phyloP scores from a whole-genome alignment of 352 stramenopile genomes.

The Globisporangium spinosum region DNA sequence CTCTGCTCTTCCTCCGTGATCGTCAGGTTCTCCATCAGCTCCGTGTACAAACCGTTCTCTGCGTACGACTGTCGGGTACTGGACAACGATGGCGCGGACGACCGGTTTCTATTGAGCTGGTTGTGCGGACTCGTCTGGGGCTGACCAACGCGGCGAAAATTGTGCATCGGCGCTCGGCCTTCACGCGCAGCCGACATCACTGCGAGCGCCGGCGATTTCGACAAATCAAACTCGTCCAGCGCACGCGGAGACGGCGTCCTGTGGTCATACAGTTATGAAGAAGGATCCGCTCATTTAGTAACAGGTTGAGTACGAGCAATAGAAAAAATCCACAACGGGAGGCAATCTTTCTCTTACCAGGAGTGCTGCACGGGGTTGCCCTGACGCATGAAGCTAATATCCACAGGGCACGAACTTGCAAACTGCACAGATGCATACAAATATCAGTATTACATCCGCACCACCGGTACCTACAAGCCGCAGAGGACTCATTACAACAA shows the following conservation, averaged over 20 bases:
- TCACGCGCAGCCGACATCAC: conserved; percentile 62
- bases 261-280: not conserved
- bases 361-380: conserved; percentile 32
- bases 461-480: not conserved
- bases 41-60: conserved; percentile 9
- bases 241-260: conserved; percentile 27
- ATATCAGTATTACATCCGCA: not conserved
- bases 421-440: conserved; percentile 29
- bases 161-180: conserved; percentile 21
- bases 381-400: conserved; percentile 57
- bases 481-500: not conserved
- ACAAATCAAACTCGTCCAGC: conserved; percentile 65
- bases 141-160: conserved; percentile 16
- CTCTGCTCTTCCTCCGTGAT: conserved; percentile 19
- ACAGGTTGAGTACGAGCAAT: not conserved
- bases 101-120: conserved; percentile 8
- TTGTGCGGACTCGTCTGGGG: conserved; percentile 4
- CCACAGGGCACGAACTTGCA: conserved; percentile 60
- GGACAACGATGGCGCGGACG: not conserved
- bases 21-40: conserved; percentile 14
- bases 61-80: not conserved
- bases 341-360: conserved; percentile 29
- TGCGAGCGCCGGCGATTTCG: conserved; percentile 60
- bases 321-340: not conserved
- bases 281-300: not conserved